Evolutionary conservation across 2,329 filamentous ascomycete species (phyloP).

Genomic region (Aspergillus proliferans): DNA sequence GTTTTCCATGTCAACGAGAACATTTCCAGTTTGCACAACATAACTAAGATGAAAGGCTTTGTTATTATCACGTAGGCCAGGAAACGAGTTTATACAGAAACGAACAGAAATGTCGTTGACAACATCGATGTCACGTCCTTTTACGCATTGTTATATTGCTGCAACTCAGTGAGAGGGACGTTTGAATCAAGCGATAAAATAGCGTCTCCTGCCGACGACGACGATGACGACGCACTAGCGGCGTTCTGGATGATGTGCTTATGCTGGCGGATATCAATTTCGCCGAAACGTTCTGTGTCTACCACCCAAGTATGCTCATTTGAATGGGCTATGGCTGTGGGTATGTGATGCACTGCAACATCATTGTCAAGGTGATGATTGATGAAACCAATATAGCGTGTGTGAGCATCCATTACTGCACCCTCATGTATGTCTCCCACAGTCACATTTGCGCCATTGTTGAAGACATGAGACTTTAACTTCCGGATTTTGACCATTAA

Average conservation of each 20-base stretch:
- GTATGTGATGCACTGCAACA: neutral
- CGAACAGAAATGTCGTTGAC: too few relatives aligned
- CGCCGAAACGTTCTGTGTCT: neutral
- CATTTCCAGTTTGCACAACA: too few relatives aligned
- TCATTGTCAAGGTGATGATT: neutral
- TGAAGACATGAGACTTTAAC: neutral
- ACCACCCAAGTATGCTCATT: neutral
- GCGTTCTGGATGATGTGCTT: neutral
- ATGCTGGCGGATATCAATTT: neutral
- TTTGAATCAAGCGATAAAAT: neutral
- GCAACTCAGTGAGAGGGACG: too few relatives aligned
- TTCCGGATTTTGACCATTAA: neutral
- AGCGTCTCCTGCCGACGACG: neutral
- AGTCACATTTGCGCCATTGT: neutral
- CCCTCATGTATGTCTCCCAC: neutral
- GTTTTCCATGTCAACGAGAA: neutral
- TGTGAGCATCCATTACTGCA: neutral
- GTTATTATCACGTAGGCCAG: too few relatives aligned
- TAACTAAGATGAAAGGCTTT: too few relatives aligned
- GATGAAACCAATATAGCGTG: neutral
- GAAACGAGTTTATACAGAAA: too few relatives aligned
- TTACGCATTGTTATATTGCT: too few relatives aligned
- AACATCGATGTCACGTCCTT: too few relatives aligned
- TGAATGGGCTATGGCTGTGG: neutral
- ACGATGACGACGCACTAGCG: neutral